Evolutionary conservation across 2,329 filamentous ascomycete genomes (phyloP), one percentile per base, ranked within the genome.

Genomic region (Pseudovirgaria hyperparasitica): DNA sequence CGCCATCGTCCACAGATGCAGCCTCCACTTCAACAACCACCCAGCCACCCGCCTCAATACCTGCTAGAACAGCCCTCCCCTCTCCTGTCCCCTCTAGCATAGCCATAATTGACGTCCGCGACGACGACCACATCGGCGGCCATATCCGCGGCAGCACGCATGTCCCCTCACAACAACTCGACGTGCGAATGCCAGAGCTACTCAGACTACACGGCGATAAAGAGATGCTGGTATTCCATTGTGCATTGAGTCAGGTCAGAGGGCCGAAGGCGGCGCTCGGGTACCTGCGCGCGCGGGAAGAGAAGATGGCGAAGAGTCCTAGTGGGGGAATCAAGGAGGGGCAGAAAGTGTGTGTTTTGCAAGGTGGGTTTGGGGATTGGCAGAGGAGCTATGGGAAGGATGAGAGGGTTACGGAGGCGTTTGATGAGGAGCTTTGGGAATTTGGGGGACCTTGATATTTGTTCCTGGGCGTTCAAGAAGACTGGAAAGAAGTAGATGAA

Each of bases 181-280:
- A 92, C 43, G 70, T 71, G 48, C 72, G 68, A 39, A 72, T 90
- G 53, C 80, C 86, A 1, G 82, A 85, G 36, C 71, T 98, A n/a
- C 65, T 92, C 9, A 73, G 82, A 30, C 74, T 69, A 22, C 68
- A 94, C 25, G 62, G 72, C 38, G 73, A 77, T 46, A 85, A 84
- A 53, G 72, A 90, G 30, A 77, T 69, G 8, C 84, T 98, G 9
- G 72, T 98, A 2, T 98, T 98, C 54, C 90, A 98, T 59, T 98
- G 90, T 56, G 80, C 82, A 11, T 62, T 96, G 29, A 87, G 79
- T 40, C 90, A 96, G 60, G 80, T 93, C 58, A 68, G 90, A 1
- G 90, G 90, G 0, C 90, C 90, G 0, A 70, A 70, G 26, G 85
- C 87, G 4, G 90, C 90, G 4, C 57, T 93, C 40, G 66, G 68